Conservation (phyloP, 345 rosid genomes). For the Microthlaspi erraticum region DNA sequence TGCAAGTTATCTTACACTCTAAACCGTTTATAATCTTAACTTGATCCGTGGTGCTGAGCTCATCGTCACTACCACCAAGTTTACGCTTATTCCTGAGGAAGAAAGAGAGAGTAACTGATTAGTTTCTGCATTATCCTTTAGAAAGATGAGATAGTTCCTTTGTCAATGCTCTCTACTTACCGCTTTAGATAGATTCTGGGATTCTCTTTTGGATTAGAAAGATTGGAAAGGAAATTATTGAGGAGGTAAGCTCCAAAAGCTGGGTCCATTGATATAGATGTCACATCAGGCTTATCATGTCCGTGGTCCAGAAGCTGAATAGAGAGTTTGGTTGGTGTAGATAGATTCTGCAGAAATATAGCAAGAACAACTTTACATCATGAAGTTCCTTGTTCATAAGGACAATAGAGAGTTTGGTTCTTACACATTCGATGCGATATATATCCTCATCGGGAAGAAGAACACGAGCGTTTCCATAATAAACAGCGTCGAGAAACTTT, state of each 20-base stretch:
- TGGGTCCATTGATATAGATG: constrained; percentile 85
- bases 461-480: constrained; percentile 82
- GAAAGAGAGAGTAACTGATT: constrained; percentile 23
- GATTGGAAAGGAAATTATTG: constrained; percentile 65
- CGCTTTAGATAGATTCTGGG: constrained; percentile 74
- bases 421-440: constrained; percentile 91
- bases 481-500: constrained; percentile 70
- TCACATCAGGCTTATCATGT: constrained; percentile 91
- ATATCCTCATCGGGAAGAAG: constrained; percentile 89
- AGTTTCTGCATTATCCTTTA: constrained; percentile 5
- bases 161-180: constrained; percentile 44
- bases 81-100: constrained; percentile 69
- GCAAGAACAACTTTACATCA: background rate
- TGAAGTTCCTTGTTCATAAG: constrained; percentile 5
- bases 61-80: constrained; percentile 46
- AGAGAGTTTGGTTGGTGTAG: constrained; percentile 60
- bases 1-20: constrained; percentile 95
- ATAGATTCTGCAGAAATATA: constrained; percentile 56
- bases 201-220: constrained; percentile 65
- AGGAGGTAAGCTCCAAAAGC: constrained; percentile 79
- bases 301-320: constrained; percentile 91
- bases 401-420: constrained; percentile 30
- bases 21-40: constrained; percentile 73
- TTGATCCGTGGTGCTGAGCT: constrained; percentile 55
- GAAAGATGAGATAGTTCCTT: constrained; percentile 10